phyloP scores from a whole-genome alignment of 2,329 filamentous ascomycete genomes.

The Paecilomyces dactylethromorphus region DNA sequence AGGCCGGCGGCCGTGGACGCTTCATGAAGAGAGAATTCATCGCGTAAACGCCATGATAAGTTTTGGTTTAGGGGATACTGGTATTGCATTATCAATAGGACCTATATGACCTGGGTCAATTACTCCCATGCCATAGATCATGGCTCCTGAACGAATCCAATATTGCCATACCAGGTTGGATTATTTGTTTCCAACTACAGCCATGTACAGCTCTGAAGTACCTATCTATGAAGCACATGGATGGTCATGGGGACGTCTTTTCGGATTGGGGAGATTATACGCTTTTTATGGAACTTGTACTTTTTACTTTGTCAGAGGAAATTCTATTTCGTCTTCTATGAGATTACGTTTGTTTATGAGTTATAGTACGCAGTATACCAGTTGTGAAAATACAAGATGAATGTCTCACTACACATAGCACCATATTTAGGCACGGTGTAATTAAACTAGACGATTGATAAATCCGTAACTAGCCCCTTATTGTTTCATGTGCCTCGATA shows the following conservation, averaged over 20 bases:
- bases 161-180: background rate
- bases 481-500: background rate
- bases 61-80: background rate
- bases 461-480: background rate
- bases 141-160: background rate
- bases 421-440: background rate
- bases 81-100: background rate
- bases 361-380: background rate
- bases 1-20: slow-evolving; percentile 6
- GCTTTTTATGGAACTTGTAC: background rate
- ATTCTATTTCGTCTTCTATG: background rate
- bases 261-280: background rate
- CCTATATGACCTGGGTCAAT: background rate
- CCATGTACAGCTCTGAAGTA: background rate
- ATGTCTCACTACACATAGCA: too few species aligned
- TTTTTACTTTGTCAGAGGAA: background rate
- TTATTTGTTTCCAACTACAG: background rate
- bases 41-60: slow-evolving; percentile 6
- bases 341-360: background rate
- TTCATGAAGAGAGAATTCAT: slow-evolving; percentile 12
- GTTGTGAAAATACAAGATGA: too few species aligned
- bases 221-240: background rate
- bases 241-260: background rate
- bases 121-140: background rate
- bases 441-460: background rate